A percentile compares a stretch with the other conserved stretches of the same genome.
phyloP scores from a whole-genome alignment of 2,329 filamentous ascomycete species.

The Ceratocystis destructans region DNA sequence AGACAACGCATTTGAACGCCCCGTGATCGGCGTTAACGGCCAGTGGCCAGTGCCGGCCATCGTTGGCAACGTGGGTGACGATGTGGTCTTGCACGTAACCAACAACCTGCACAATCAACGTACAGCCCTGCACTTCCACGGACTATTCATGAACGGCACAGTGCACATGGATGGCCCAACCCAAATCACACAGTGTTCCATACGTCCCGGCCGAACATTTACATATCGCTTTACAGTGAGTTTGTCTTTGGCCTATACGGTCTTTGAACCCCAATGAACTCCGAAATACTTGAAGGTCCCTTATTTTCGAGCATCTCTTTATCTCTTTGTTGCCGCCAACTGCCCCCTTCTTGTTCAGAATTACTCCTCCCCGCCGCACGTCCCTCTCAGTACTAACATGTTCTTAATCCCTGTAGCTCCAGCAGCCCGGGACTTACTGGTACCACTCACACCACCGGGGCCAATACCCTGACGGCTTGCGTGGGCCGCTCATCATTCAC shows the following conservation, averaged over 20 bases:
- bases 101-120: slow-evolving; percentile 49
- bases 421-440: slow-evolving; percentile 65
- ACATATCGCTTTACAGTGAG: slow-evolving; percentile 55
- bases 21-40: slow-evolving; percentile 64
- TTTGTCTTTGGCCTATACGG: not conserved
- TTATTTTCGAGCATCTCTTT: too few species aligned
- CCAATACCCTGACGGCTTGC: slow-evolving; percentile 58
- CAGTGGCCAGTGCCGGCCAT: slow-evolving; percentile 61
- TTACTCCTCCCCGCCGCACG: not conserved
- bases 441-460: slow-evolving; percentile 57
- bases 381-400: not conserved
- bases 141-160: slow-evolving; percentile 53
- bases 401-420: slow-evolving; percentile 9
- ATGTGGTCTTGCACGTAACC: slow-evolving; percentile 42
- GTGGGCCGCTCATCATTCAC: slow-evolving; percentile 50
- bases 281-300: too few species aligned
- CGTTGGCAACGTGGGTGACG: slow-evolving; percentile 48
- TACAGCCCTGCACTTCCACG: slow-evolving; percentile 57
- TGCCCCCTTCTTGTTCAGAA: too few species aligned
- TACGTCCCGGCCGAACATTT: slow-evolving; percentile 49
- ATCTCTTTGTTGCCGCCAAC: too few species aligned
- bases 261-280: too few species aligned
- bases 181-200: slow-evolving; percentile 52
- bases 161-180: slow-evolving; percentile 58
- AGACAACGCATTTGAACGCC: slow-evolving; percentile 49